Evolutionary conservation across 2,329 filamentous ascomycete genomes (phyloP).

Genomic region (Paecilomyces dactylethromorphus): DNA sequence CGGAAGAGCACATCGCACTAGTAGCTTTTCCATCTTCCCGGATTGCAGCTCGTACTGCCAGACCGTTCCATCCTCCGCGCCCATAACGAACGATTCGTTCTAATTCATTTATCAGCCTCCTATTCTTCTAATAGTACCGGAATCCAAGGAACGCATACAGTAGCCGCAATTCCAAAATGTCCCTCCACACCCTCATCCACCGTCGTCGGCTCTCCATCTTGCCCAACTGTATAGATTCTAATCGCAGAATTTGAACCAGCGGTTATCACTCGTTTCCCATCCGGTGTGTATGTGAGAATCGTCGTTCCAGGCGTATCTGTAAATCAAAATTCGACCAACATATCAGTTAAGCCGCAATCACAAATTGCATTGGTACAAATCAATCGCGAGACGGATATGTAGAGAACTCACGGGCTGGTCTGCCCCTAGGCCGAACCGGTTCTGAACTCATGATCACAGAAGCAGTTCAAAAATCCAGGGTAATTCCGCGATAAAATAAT

Average conservation of each 20-base stretch:
- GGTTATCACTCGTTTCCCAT: constrained; percentile 80
- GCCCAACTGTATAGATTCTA: constrained; percentile 84
- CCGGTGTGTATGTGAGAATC: constrained; percentile 80
- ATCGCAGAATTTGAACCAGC: constrained; percentile 91
- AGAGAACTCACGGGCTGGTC: constrained; percentile 42
- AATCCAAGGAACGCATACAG: constrained; percentile 36
- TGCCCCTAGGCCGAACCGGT: constrained; percentile 29
- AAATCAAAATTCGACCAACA: background rate
- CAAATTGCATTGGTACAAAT: background rate
- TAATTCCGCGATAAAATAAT: background rate
- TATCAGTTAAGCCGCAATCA: constrained; percentile 5
- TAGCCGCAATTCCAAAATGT: constrained; percentile 71
- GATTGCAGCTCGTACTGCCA: constrained; percentile 79
- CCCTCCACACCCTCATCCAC: constrained; percentile 87
- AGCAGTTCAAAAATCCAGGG: background rate
- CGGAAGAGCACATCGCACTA: constrained; percentile 77
- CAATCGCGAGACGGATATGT: background rate
- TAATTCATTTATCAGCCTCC: constrained; percentile 21
- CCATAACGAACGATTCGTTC: constrained; percentile 80
- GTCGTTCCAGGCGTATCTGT: constrained; percentile 79
- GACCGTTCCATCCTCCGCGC: constrained; percentile 92
- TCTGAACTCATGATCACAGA: constrained; percentile 28
- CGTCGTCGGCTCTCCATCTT: constrained; percentile 84
- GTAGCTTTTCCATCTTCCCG: constrained; percentile 65
- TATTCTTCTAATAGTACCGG: background rate